Evolutionary conservation across 352 stramenopile genomes (phyloP), one percentile per base, ranked within the genome.

Genomic region (Pythium sp.): DNA sequence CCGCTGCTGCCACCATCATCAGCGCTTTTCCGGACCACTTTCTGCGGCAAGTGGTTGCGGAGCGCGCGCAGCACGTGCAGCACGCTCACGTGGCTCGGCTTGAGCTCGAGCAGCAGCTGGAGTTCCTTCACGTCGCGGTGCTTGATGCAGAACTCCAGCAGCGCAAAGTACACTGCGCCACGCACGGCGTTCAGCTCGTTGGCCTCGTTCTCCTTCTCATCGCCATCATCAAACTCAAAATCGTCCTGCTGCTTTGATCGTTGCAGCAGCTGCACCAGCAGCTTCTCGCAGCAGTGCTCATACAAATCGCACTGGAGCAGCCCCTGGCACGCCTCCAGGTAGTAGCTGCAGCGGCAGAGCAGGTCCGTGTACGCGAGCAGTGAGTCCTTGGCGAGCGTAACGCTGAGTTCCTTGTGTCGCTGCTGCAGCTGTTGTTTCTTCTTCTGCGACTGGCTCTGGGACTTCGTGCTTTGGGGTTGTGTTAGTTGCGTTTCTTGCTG

Each of bases 341-440:
- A 73, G 41, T 81, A 68, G 18, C 76, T 80, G 32, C 78, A 90
- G 47, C 85, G 78, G 32, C 72, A 76, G 26, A 93, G 65, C 43
- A 94, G 67, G 38, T 79, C 72, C 11, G 79, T 77, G 58, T 94
- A 94, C 20, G 82, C 86, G 12, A 90, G 58, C 8, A 94, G 68
- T 47, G 77, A 83, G 20, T 79, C 69, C 18, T 58, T 70, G 20
- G 68, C 68, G n/a, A 60, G 57, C 26, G 72, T 61, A 20, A 63
- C 32, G 5, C 49, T 32, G 46, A 70, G 20, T 18, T 70, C 68
- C 8, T 30, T 49, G 18, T 72, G 60, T 46, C 43, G 43, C 41
- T 62, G 43, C 14, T 69, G 41, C 26, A 64, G 28, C 47, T 59
- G 43, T 41, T 59, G 46, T 22, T 69, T 53, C 26, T 66, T 38